These are phyloP conservation scores for Canariomyces notabilis DNA, from an alignment of 2,329 filamentous ascomycete genomes.

Conservation along the genomic window DNA sequence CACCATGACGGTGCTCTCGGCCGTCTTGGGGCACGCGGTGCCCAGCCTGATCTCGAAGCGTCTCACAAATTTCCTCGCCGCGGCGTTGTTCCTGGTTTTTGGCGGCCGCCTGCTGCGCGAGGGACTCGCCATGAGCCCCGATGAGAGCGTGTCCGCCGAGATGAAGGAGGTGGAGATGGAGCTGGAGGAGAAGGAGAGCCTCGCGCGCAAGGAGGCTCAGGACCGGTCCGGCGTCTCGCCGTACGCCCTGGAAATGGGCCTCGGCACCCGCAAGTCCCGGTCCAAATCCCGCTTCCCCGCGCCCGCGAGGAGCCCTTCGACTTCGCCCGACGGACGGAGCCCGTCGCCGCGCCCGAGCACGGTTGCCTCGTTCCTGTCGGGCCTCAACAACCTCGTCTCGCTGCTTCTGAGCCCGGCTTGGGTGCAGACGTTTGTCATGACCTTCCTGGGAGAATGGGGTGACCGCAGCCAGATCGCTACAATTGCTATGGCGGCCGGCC, in stretches of 20 bases:
- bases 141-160: slow-evolving; percentile 91
- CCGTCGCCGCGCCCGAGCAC: slow-evolving; percentile 43
- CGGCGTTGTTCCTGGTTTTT: slow-evolving; percentile 82
- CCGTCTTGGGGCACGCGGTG: slow-evolving; percentile 85
- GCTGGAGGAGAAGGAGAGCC: slow-evolving; percentile 85
- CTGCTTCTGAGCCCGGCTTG: slow-evolving; percentile 89
- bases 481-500: slow-evolving; percentile 96
- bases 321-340: slow-evolving; percentile 59
- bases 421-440: slow-evolving; percentile 99
- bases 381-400: slow-evolving; percentile 80
- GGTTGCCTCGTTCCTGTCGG: slow-evolving; percentile 44
- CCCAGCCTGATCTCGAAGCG: slow-evolving; percentile 84
- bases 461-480: slow-evolving; percentile 97
- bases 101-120: slow-evolving; percentile 79
- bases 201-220: slow-evolving; percentile 60
- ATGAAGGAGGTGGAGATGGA: slow-evolving; percentile 97
- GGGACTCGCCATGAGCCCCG: slow-evolving; percentile 79
- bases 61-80: slow-evolving; percentile 84
- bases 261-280: slow-evolving; percentile 64
- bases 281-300: slow-evolving; percentile 74
- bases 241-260: slow-evolving; percentile 75
- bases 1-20: slow-evolving; percentile 92
- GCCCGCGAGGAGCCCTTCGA: slow-evolving; percentile 72
- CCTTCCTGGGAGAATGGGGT: slow-evolving; percentile 96
- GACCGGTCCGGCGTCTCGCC: slow-evolving; percentile 66